Percentiles rank a stretch among this genome's conserved stretches.
Evolutionary conservation across 305 asterid genomes (phyloP).

Genomic region (Andrographis paniculata): DNA sequence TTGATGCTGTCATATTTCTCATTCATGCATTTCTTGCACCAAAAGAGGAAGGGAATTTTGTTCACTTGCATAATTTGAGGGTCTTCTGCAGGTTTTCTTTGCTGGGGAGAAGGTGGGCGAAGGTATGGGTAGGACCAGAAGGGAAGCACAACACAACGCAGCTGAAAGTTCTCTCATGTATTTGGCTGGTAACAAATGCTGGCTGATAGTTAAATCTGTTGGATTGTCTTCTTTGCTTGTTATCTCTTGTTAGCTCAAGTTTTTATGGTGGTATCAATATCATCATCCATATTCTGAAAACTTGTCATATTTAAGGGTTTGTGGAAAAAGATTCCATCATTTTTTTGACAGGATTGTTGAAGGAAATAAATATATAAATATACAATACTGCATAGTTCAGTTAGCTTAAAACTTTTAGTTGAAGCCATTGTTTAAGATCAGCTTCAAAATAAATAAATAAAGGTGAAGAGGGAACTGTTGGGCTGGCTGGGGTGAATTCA

Average conservation of each 20-base stretch:
- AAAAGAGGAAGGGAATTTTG: background rate
- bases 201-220: constrained; percentile 16
- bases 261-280: background rate
- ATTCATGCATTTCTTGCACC: background rate
- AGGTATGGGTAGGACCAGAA: constrained; percentile 76
- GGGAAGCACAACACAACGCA: constrained; percentile 79
- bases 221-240: constrained; percentile 5
- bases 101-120: constrained; percentile 84
- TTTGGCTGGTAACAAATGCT: constrained; percentile 63
- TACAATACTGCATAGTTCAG: too few species aligned
- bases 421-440: too few species aligned
- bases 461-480: too few species aligned
- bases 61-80: too few species aligned
- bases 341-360: too few species aligned
- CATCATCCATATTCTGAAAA: too few species aligned
- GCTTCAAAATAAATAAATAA: too few species aligned
- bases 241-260: background rate
- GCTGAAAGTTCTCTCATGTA: constrained; percentile 67
- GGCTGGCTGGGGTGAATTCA: too few species aligned
- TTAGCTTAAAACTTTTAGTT: too few species aligned
- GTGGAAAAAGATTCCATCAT: too few species aligned
- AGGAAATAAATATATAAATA: too few species aligned
- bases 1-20: background rate
- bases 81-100: constrained; percentile 60
- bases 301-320: too few species aligned